phyloP scores from a whole-genome alignment of 2,329 filamentous ascomycete species.

The Diplodia mutila region DNA sequence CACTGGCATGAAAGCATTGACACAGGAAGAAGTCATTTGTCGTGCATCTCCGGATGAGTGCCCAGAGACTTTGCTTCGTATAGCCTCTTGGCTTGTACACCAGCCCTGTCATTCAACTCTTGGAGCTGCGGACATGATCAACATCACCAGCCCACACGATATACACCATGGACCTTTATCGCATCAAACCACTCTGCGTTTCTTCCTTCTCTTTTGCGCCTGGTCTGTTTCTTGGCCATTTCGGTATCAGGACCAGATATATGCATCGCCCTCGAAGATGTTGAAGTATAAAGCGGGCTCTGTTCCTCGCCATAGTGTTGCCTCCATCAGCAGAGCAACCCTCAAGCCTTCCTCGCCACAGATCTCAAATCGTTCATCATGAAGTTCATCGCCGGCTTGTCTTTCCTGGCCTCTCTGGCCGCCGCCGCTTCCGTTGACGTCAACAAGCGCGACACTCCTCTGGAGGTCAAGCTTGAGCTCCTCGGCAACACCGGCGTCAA shows the following conservation, averaged over 20 bases:
- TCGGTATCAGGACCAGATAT: not conserved
- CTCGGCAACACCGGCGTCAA: constrained; percentile 59
- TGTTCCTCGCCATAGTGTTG: not conserved
- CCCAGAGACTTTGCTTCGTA: constrained; percentile 11
- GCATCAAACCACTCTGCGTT: constrained; percentile 9
- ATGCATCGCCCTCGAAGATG: not conserved
- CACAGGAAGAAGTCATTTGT: not conserved
- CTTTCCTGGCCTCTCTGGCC: constrained; percentile 15
- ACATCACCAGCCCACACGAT: not conserved
- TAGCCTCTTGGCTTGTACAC: constrained; percentile 5
- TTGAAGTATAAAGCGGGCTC: constrained; percentile 1
- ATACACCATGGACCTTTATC: constrained; percentile 4
- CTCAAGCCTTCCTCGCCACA: not conserved
- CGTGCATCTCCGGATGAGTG: not conserved
- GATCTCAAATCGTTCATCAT: constrained; percentile 3
- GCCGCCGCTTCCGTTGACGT: constrained; percentile 11
- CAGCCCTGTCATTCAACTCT: not conserved
- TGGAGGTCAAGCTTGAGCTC: constrained; percentile 30
- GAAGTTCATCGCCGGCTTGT: constrained; percentile 20
- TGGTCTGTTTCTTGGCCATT: constrained; percentile 7
- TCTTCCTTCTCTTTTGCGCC: constrained; percentile 22
- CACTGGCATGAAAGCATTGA: not conserved
- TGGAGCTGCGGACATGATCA: not conserved
- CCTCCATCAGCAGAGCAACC: not conserved
- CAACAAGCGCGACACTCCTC: constrained; percentile 22